phyloP scores from a whole-genome alignment of 2,329 filamentous ascomycete genomes.

The Onygenales sp. region DNA sequence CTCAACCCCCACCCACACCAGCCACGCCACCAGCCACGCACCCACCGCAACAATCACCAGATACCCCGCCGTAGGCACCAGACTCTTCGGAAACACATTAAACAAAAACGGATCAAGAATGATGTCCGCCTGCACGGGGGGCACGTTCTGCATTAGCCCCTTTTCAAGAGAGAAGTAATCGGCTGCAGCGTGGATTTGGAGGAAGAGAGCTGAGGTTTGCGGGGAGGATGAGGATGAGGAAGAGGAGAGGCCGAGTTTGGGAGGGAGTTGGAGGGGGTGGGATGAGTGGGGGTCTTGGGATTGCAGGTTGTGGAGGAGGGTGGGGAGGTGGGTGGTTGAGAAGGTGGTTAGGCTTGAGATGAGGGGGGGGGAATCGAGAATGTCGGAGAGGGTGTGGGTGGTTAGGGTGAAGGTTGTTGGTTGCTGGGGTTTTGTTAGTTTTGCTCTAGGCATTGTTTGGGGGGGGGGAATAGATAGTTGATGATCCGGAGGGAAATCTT shows the following conservation, averaged over 20 bases:
- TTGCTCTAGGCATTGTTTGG: background rate
- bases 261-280: conserved; percentile 1
- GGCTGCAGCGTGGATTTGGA: conserved; percentile 66
- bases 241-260: background rate
- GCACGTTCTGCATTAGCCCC: conserved; percentile 64
- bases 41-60: conserved; percentile 50
- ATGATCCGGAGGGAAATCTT: conserved; percentile 30
- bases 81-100: conserved; percentile 69
- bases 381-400: conserved; percentile 50
- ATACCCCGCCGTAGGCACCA: conserved; percentile 63
- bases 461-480: background rate
- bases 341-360: conserved; percentile 56
- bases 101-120: conserved; percentile 78
- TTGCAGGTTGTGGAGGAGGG: conserved; percentile 14
- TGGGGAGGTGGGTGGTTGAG: conserved; percentile 42
- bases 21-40: conserved; percentile 42
- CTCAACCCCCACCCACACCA: conserved; percentile 24
- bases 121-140: conserved; percentile 66
- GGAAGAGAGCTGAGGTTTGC: conserved; percentile 44
- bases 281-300: conserved; percentile 6
- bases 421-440: conserved; percentile 49
- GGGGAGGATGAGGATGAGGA: background rate
- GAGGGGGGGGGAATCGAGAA: conserved; percentile 54
- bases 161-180: conserved; percentile 74
- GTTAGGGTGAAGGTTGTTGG: conserved; percentile 69